These are phyloP conservation scores for Penicillium maclennaniae DNA, from an alignment of 495 filamentous ascomycete genomes.

Conservation along the genomic window DNA sequence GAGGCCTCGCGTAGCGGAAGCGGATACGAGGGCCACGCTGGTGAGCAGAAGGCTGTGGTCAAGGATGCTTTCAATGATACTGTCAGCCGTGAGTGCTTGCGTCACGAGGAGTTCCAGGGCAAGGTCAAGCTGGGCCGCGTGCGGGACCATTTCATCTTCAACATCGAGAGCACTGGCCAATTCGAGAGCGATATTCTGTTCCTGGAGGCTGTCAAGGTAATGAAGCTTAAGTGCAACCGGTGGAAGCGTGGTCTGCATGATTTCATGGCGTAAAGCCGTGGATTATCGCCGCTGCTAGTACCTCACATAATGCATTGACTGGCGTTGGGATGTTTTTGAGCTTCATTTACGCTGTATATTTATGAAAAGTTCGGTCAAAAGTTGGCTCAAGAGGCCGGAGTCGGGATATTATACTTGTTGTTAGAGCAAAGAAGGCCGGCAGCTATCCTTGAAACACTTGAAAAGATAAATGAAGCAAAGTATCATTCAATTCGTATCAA, in stretches of 20 bases:
- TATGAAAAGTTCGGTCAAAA: conserved; percentile 40
- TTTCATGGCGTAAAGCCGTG: conserved; percentile 43
- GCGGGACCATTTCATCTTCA: conserved; percentile 96
- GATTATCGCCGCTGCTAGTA: conserved; percentile 11
- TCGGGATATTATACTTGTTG: conserved; percentile 28
- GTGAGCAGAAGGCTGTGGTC: conserved; percentile 83
- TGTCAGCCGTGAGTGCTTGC: conserved; percentile 84
- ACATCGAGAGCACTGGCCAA: conserved; percentile 90
- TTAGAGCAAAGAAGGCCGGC: conserved; percentile 29
- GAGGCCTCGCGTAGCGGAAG: conserved; percentile 59
- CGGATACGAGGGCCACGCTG: conserved; percentile 66
- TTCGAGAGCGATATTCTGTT: conserved; percentile 88
- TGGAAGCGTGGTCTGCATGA: conserved; percentile 61
- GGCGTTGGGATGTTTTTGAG: conserved; percentile 41
- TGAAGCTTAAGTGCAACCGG: conserved; percentile 71
- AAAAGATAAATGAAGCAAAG: conserved; percentile 22
- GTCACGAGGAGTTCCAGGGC: conserved; percentile 88
- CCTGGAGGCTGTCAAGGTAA: conserved; percentile 75
- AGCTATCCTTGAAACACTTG: conserved; percentile 26
- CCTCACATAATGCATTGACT: conserved; percentile 40
- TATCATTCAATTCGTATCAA: conserved; percentile 16
- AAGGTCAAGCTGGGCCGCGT: conserved; percentile 91
- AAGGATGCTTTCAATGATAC: conserved; percentile 80
- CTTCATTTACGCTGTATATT: conserved; percentile 38
- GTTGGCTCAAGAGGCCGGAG: conserved; percentile 36